Evolutionary conservation across 1,284 basidiomycete species (phyloP).

Genomic region (Xerocomus cyaneibrunnescens): DNA sequence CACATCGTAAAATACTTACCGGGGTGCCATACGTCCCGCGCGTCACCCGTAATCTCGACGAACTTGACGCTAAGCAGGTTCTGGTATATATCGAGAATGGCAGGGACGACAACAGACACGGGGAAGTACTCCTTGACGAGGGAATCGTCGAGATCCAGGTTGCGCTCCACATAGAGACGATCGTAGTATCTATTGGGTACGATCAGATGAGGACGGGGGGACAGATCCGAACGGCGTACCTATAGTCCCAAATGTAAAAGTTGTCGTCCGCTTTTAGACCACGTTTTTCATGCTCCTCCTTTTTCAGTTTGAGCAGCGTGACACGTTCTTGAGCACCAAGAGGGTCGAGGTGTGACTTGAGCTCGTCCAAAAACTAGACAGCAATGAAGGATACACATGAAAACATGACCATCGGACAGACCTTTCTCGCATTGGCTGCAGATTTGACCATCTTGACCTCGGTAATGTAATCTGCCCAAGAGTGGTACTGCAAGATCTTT

Average conservation of each 20-base stretch:
- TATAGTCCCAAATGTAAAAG: conserved; percentile 71
- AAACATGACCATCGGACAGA: conserved; percentile 30
- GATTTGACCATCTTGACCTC: conserved; percentile 83
- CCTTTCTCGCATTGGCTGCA: conserved; percentile 49
- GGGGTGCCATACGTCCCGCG: conserved; percentile 63
- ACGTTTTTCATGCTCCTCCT: conserved; percentile 61
- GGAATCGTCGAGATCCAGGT: conserved; percentile 67
- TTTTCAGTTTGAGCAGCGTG: conserved; percentile 68
- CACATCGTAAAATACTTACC: conserved; percentile 42
- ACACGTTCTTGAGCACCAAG: conserved; percentile 66
- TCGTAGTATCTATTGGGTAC: conserved; percentile 57
- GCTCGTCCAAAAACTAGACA: conserved; percentile 64
- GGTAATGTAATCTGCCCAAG: conserved; percentile 79
- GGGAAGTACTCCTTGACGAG: conserved; percentile 86
- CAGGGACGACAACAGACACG: conserved; percentile 74
- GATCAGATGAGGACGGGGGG: background rate
- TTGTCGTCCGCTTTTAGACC: conserved; percentile 63
- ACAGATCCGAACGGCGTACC: conserved; percentile 17
- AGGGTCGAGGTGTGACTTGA: conserved; percentile 71
- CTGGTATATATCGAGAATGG: conserved; percentile 81
- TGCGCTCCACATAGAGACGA: conserved; percentile 65
- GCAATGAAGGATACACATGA: background rate
- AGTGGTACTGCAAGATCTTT: conserved; percentile 66
- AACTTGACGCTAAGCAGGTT: conserved; percentile 74
- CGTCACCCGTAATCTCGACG: conserved; percentile 55